These are phyloP conservation scores for Candida xyloterini DNA, from an alignment of 805 yeast species.

Conservation along the genomic window DNA sequence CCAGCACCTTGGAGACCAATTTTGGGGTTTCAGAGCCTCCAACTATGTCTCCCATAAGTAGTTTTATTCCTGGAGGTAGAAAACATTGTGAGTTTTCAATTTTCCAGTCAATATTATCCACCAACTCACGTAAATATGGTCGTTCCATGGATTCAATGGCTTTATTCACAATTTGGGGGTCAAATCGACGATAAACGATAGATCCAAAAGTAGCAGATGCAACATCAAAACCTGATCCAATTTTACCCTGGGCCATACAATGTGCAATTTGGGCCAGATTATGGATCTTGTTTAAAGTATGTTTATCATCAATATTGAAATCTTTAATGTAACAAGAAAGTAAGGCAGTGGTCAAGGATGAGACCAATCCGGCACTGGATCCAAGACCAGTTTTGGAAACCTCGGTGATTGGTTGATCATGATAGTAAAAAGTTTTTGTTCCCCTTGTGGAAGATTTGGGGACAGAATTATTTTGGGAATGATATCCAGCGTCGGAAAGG, in stretches of 20 bases:
- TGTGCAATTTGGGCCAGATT: slow-evolving; percentile 87
- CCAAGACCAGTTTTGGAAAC: slow-evolving; percentile 96
- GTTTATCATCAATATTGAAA: slow-evolving; percentile 29
- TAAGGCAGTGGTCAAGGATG: slow-evolving; percentile 72
- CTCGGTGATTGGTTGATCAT: slow-evolving; percentile 53
- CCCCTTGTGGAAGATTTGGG: slow-evolving; percentile 36
- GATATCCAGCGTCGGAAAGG: slow-evolving; percentile 86
- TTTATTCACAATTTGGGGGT: slow-evolving; percentile 46
- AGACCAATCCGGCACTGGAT: slow-evolving; percentile 89
- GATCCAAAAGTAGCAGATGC: slow-evolving; percentile 95
- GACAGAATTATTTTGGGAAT: slow-evolving; percentile 60
- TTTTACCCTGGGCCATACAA: slow-evolving; percentile 89
- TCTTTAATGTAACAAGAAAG: slow-evolving; percentile 41
- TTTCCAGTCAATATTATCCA: slow-evolving; percentile 56
- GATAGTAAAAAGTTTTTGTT: slow-evolving; percentile 52
- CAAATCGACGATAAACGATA: slow-evolving; percentile 74
- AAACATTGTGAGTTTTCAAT: slow-evolving; percentile 51
- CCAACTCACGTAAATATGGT: slow-evolving; percentile 33
- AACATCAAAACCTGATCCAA: slow-evolving; percentile 97
- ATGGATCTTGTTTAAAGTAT: slow-evolving; percentile 50
- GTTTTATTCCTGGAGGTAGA: slow-evolving; percentile 64
- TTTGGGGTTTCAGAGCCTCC: slow-evolving; percentile 96
- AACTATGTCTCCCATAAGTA: slow-evolving; percentile 89
- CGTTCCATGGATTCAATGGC: slow-evolving; percentile 12
- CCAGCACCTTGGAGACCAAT: slow-evolving; percentile 69